Evolutionary conservation across 176 grass and related monocot genomes (phyloP), one percentile per base, ranked within the genome.

Genomic region (Tillandsia leiboldiana): DNA sequence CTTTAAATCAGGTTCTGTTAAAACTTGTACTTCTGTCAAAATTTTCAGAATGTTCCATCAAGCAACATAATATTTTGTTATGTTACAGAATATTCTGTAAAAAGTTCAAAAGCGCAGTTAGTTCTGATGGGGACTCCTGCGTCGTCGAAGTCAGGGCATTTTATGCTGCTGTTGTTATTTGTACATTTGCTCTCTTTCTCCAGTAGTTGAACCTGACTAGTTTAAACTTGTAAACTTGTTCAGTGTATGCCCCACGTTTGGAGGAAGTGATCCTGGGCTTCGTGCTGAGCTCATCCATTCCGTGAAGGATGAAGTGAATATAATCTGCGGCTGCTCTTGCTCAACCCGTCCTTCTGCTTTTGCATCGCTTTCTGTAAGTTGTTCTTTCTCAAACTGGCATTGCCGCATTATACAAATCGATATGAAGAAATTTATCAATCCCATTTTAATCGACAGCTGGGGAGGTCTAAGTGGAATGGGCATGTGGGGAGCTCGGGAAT

Each of bases 401-500:
- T 61, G 56, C 17, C 23, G 56, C 10, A 61, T 61, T n/a, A 61
- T 61, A 9, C 56, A 18, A 17, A 22, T 23, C 2, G 56, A n/a
- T 20, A 8, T 61, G 22, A 18, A 61, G n/a, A 1, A 9, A 61
- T 17, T 65, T 51, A 54, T 17, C 23, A 26, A 18, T 62, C 11
- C 51, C 56, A 22, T 27, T 56, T 8, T 14, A 61, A 53, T 75
- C 83, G 64, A 26, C 75, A 99, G 94, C 72, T 99, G 77, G 94
- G 94, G 63, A 84, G 87, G 80, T 99, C 94, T 8, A 99, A 90
- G 77, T 93, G 80, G 87, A 99, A 99, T 79, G 87, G 89, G 1
- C 79, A 93, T 79, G 77, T 81, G 0, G 82, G 94, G 29, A 90
- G 65, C 62, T 85, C 94, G 1, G 94, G 94, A n/a, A 24, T 99